Evolutionary conservation across 1,139 yeast species (phyloP), one percentile per base, ranked within the genome.

Genomic region (Meyerozyma smithsonii): DNA sequence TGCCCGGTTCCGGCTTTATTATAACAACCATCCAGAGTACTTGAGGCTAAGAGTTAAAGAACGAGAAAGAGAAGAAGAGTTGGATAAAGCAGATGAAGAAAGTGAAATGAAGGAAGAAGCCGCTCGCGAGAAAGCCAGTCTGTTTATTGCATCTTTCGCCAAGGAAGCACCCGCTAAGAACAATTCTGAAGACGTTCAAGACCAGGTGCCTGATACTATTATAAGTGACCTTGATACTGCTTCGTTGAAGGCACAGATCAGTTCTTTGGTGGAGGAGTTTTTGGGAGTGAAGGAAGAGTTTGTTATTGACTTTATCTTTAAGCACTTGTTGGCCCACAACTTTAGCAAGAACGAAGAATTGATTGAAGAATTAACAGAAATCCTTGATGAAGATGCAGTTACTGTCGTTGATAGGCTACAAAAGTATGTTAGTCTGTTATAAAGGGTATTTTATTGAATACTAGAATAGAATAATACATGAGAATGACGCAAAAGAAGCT

Each of bases 361-460:
- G 37, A 46, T 68, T 12, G 55, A 58, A 7, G 84, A 77, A 43
- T 60, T 79, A 37, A 55, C 56, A 7, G 81, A 79, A 46, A 73
- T 80, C 1, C 56, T 77, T 32, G 81, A 79, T 44, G 82, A 78
- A 28, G 84, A 79, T 52, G 74, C 82, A 8, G 15, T 30, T 14
- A 17, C 21, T 5, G 34, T 30, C 14, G 16, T 18, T 11, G 21
- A 30, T 4, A 16, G 34, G 10, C 20, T 30, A 11, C 19, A 30
- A 30, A n/a, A 30, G 8, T 30, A 17, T 21, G 34, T 18, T 10
- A 12, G 21, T 17, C 20, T 30, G 21, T 11, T 18, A n/a, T 30
- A 30, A 28, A 30, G 21, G 34, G 34, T 30, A 30, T 30, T 26
- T 26, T 11, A 30, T 30, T 30, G 34, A 30, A 30, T 30, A 30